Percentiles rank a stretch among this genome's conserved stretches.
Conservation (phyloP, 306 rosid species). For the Astragalus membranaceus region DNA sequence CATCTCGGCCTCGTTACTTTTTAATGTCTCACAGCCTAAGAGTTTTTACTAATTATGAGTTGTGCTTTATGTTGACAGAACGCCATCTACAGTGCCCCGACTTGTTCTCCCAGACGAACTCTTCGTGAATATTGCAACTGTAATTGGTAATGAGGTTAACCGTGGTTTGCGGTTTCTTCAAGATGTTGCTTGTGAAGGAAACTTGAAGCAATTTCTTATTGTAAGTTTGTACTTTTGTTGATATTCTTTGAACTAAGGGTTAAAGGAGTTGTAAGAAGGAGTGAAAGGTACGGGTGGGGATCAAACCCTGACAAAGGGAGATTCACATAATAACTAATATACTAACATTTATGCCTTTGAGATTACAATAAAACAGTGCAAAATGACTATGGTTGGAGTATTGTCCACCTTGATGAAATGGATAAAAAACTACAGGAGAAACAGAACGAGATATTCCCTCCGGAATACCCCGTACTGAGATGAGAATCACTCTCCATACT, state of each 20-base stretch:
- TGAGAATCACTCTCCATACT: too few relatives aligned
- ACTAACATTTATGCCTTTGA: too few relatives aligned
- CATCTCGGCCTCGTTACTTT: not conserved
- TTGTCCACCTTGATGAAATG: too few relatives aligned
- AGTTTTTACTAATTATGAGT: not conserved
- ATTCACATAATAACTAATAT: too few relatives aligned
- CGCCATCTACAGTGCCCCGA: conserved; percentile 54
- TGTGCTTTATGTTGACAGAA: conserved; percentile 34
- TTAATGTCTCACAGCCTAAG: not conserved
- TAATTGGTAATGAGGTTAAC: conserved; percentile 51
- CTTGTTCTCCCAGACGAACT: conserved; percentile 53
- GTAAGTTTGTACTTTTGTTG: conserved; percentile 32
- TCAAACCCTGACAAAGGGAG: too few relatives aligned
- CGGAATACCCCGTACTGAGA: too few relatives aligned
- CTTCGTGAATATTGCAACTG: conserved; percentile 53
- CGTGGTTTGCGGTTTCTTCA: conserved; percentile 51
- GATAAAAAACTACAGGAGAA: too few relatives aligned
- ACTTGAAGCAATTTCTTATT: conserved; percentile 60
- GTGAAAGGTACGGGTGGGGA: too few relatives aligned
- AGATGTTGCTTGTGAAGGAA: conserved; percentile 71
- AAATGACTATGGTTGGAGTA: too few relatives aligned
- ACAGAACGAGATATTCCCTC: too few relatives aligned
- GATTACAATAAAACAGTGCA: too few relatives aligned
- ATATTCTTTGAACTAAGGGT: not conserved
- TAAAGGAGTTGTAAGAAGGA: too few relatives aligned